Evolutionary conservation across 2,329 filamentous ascomycete genomes (phyloP).

Genomic region (Colletotrichum sidae): DNA sequence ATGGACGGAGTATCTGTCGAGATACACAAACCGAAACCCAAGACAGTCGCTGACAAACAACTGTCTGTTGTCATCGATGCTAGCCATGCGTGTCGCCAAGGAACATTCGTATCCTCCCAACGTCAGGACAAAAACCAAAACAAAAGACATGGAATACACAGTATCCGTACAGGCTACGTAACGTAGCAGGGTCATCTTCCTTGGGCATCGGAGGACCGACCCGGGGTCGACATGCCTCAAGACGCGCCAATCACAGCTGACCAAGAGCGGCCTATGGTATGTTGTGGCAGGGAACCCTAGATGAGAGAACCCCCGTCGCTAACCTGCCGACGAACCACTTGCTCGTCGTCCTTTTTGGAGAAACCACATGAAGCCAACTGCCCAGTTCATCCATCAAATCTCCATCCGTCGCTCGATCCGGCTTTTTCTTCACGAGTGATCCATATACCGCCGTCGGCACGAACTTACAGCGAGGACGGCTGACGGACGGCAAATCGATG

Average conservation of each 20-base stretch:
- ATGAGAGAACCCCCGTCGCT: constrained; percentile 4
- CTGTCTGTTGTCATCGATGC: too few species aligned
- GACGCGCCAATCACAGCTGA: constrained; percentile 29
- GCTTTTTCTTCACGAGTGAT: too few species aligned
- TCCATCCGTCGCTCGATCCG: background rate
- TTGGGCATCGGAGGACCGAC: constrained; percentile 21
- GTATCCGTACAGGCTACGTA: too few species aligned
- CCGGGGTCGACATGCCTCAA: constrained; percentile 16
- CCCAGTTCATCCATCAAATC: constrained; percentile 6
- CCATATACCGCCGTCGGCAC: background rate
- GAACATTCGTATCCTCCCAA: too few species aligned
- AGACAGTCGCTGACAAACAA: too few species aligned
- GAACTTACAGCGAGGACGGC: constrained; percentile 13
- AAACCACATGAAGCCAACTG: constrained; percentile 19
- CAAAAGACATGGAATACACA: constrained; percentile 5
- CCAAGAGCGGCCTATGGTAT: constrained; percentile 13
- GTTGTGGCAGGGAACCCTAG: constrained; percentile 26
- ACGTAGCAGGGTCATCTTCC: constrained; percentile 1
- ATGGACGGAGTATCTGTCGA: too few species aligned
- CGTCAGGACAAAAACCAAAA: too few species aligned
- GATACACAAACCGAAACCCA: too few species aligned
- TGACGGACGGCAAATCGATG: constrained; percentile 1
- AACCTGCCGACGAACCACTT: constrained; percentile 21
- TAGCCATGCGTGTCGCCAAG: too few species aligned
- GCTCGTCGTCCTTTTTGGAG: constrained; percentile 28